Conservation (phyloP, 2,329 filamentous ascomycete genomes). For the Ploettnerulaceae sp. region DNA sequence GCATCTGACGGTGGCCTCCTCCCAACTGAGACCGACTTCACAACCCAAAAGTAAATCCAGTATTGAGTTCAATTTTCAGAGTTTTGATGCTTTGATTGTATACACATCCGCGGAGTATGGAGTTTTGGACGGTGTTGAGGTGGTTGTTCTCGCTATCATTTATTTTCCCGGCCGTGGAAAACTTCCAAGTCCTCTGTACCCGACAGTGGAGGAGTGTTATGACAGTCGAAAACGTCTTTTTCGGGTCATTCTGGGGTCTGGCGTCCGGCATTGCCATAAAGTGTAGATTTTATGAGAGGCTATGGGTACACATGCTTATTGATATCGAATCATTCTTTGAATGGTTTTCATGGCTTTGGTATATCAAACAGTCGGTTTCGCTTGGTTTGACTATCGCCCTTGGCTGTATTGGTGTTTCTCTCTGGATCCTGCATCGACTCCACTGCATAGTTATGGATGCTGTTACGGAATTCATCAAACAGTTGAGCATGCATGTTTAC, state of each 20-base stretch:
- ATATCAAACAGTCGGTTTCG: not conserved
- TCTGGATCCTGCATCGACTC: not conserved
- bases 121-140: conserved; percentile 1
- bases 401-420: not conserved
- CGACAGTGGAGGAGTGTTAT: not conserved
- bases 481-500: not conserved
- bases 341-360: not conserved
- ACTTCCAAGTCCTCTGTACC: not conserved
- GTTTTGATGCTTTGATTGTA: not conserved
- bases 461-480: not conserved
- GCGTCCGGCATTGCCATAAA: not conserved
- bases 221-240: not conserved
- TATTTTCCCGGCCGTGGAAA: not conserved
- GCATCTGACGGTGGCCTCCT: conserved; percentile 56
- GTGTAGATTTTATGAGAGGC: not conserved
- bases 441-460: not conserved
- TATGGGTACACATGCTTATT: not conserved
- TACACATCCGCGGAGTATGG: not conserved
- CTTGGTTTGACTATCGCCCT: not conserved
- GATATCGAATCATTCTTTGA: not conserved
- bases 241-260: not conserved
- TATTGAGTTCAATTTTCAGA: no score
- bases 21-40: conserved; percentile 79
- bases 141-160: not conserved
- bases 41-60: conserved; percentile 49